Evolutionary conservation across 2,329 filamentous ascomycete species (phyloP), one percentile per base, ranked within the genome.

Genomic region (Epichloe bromicola): DNA sequence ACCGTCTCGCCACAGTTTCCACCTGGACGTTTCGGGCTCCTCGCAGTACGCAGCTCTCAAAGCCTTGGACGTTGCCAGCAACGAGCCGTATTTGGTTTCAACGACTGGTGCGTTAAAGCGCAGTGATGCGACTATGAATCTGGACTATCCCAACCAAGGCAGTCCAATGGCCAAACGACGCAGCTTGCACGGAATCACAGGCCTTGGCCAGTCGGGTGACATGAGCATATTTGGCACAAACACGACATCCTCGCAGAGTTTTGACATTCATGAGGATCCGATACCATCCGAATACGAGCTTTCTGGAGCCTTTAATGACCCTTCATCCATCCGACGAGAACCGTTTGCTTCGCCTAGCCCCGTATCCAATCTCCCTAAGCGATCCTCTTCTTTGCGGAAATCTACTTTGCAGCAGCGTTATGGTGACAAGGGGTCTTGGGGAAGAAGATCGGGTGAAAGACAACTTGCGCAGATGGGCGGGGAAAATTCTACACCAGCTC

Each of bases 151-250:
- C 30, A 84, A 78, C 59, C 74, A 86, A 51, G 86, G 86, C 58
- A 96, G 87, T 61, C 91, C 93, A 0, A 86, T 91, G 53, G 87
- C 90, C 45, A 96, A 96, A 73, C 80, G 93, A 57, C 82, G 93
- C 61, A 96, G 90, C 67, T 69, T 95, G 59, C 88, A 95, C 64
- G 85, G 85, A 47, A 78, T 82, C 42, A 74, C 83, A n/a, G 79
- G 70, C 58, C 73, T 83, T 55, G 74, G 75, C 44, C 65, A 72
- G 26, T 58, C 82, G 12, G 65, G 68, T 51, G 76, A 76, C 58
- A 85, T 88, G 62, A 88, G 82, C 64, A 81, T 95, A 36, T 95
- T 95, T 64, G 88, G 90, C 53, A 74, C 77, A 51, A 63, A 67
- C 56, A 61, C 66, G 48, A 54, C 61, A 45, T 65, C 69, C n/a